Evolutionary conservation across 305 asterid genomes (phyloP), one percentile per base, ranked within the genome.

Genomic region (Lippia alba): DNA sequence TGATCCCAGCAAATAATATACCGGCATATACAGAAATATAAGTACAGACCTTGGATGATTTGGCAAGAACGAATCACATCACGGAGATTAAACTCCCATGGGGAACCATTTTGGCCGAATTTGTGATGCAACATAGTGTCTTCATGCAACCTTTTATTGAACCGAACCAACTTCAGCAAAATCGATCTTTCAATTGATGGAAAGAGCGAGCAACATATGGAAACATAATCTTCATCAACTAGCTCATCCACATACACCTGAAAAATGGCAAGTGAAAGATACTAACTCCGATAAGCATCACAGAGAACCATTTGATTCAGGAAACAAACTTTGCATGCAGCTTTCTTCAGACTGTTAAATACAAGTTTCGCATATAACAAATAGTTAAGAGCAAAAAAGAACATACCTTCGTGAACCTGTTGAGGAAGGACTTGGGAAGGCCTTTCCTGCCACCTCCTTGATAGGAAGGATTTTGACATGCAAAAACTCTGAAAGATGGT

Each of bases 401-500:
- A 75, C 64, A 68, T 78, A 94, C 99, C 99, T 95, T 95, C 4
- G 97, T 92, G 76, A 95, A 95, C 72, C 99, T 89, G 83, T 95
- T 95, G 72, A 95, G 96, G 72, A 95, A 95, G 60, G 99, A 95
- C 82, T 86, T 92, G 0, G 99, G 99, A 77, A 95, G 94, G 74
- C 98, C 97, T 83, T 95, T 95, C 67, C 99, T 86, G 6, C 99
- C 99, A 14, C 99, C 99, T 72, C 99, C 99, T 83, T 95, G 98
- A 77, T 83, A 77, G 32, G 96, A 81, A 72, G 98, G 99, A 82
- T 95, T 95, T 83, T 95, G 99, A 80, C 99, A 95, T 34, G 98
- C 97, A 84, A 95, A 95, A 70, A 92, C 90, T 73, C 98, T 78
- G 75, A 95, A 95, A 77, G 99, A 86, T 24, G 88, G 0, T 0